Evolutionary conservation across 1,284 basidiomycete genomes (phyloP).

Genomic region (Tilletia setariae): DNA sequence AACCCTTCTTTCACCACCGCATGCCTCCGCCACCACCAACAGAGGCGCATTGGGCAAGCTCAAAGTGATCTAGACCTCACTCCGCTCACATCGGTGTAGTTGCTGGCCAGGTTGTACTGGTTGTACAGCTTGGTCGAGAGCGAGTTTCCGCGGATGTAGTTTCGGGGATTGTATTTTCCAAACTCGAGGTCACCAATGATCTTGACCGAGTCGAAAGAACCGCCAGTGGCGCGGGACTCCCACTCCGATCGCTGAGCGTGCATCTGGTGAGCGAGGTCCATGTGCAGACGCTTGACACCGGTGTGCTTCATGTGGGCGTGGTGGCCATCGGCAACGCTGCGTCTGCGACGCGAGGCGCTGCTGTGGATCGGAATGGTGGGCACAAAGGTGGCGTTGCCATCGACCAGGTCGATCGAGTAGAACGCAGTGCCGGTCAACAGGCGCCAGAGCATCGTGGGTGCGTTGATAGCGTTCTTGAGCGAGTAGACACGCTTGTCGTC

Average conservation of each 20-base stretch:
- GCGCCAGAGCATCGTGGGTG: slow-evolving; percentile 33
- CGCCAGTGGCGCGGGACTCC: not conserved
- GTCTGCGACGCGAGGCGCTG: not conserved
- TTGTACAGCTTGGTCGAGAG: slow-evolving; percentile 9
- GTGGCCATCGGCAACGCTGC: not conserved
- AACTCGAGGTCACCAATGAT: slow-evolving; percentile 12
- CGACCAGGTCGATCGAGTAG: slow-evolving; percentile 12
- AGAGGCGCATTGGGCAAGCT: too few relatives aligned
- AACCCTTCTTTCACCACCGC: slow-evolving; percentile 23
- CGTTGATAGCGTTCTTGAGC: slow-evolving; percentile 21
- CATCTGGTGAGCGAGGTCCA: not conserved
- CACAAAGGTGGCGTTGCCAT: slow-evolving; percentile 15
- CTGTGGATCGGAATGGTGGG: slow-evolving; percentile 17
- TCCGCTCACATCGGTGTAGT: slow-evolving; percentile 10
- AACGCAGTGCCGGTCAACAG: slow-evolving; percentile 16
- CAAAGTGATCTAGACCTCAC: too few relatives aligned
- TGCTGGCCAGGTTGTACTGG: slow-evolving; percentile 8
- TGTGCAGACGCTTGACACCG: not conserved
- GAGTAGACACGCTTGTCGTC: slow-evolving; percentile 28
- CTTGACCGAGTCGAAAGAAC: slow-evolving; percentile 6
- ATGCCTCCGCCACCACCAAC: slow-evolving; percentile 19
- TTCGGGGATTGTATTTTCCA: not conserved
- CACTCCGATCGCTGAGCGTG: not conserved
- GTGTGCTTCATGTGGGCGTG: not conserved
- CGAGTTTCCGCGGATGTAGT: slow-evolving; percentile 4